Evolutionary conservation across 345 rosid genomes (phyloP).

Genomic region (Eutrema japonicum): DNA sequence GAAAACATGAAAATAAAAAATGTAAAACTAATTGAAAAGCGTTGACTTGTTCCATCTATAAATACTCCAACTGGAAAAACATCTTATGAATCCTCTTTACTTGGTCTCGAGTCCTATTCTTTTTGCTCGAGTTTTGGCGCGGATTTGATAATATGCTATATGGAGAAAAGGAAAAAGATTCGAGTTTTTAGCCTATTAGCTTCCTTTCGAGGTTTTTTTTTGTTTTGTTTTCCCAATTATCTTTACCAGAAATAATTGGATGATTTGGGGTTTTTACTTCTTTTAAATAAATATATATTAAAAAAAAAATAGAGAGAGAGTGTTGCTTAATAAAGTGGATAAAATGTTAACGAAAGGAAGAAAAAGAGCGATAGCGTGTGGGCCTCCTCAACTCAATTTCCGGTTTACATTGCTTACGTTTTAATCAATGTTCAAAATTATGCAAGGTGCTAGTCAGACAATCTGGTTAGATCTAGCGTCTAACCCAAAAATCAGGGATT

Average conservation of each 20-base stretch:
- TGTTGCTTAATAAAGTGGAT: conserved; percentile 16
- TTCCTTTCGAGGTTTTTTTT: not conserved
- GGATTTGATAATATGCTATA: not conserved
- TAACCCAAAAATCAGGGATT: too few relatives aligned
- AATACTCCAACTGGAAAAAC: not conserved
- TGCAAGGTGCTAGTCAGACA: too few relatives aligned
- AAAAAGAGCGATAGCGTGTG: conserved; percentile 23
- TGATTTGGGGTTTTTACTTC: not conserved
- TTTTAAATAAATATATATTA: not conserved
- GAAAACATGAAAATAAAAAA: not conserved
- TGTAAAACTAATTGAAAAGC: too few relatives aligned
- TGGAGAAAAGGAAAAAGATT: not conserved
- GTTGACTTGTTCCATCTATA: not conserved
- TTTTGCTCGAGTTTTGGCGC: not conserved
- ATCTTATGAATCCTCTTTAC: not conserved
- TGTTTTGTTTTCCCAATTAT: not conserved
- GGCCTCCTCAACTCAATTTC: not conserved
- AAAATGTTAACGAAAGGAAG: conserved; percentile 11
- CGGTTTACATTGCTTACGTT: not conserved
- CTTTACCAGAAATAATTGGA: not conserved
- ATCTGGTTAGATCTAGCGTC: too few relatives aligned
- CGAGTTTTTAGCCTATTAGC: not conserved
- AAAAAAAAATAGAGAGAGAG: not conserved
- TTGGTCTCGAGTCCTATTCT: not conserved
- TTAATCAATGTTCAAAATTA: too few relatives aligned